Conservation (phyloP, 371 early-diverging fungal genomes). For the Mucor piriformis region DNA sequence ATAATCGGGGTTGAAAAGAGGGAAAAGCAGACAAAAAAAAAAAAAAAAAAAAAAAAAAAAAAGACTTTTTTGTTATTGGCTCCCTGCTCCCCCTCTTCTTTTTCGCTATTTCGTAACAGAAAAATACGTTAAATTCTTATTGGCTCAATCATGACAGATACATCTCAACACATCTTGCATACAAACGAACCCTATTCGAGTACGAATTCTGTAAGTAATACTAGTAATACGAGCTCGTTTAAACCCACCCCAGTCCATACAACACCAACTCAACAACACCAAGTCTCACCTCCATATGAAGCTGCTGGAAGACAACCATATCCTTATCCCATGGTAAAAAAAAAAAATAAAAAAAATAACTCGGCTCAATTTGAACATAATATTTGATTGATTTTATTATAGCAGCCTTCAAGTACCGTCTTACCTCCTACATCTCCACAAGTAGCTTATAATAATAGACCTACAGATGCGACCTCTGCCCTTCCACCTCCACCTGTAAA, state of each 20-base stretch:
- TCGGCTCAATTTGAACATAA: not conserved
- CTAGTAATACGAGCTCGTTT: not conserved
- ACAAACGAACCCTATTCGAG: not conserved
- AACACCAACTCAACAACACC: not conserved
- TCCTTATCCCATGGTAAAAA: constrained; percentile 5
- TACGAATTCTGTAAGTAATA: not conserved
- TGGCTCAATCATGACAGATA: constrained; percentile 5
- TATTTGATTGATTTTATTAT: not conserved
- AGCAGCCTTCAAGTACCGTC: not conserved
- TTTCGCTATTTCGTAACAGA: not conserved
- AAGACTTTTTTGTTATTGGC: constrained; percentile 5
- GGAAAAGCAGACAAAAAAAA: no score
- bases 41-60: not conserved
- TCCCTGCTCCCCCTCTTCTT: not conserved
- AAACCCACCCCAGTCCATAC: not conserved
- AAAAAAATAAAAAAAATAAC: not conserved
- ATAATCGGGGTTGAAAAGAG: no score
- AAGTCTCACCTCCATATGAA: not conserved
- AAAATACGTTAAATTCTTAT: not conserved
- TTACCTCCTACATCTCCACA: not conserved
- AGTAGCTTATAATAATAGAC: not conserved
- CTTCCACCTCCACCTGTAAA: not conserved
- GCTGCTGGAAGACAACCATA: not conserved
- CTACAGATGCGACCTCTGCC: not conserved
- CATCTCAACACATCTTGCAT: not conserved